These are phyloP conservation scores for Acacia melanoxylon DNA, from an alignment of 306 rosid species.

Conservation along the genomic window DNA sequence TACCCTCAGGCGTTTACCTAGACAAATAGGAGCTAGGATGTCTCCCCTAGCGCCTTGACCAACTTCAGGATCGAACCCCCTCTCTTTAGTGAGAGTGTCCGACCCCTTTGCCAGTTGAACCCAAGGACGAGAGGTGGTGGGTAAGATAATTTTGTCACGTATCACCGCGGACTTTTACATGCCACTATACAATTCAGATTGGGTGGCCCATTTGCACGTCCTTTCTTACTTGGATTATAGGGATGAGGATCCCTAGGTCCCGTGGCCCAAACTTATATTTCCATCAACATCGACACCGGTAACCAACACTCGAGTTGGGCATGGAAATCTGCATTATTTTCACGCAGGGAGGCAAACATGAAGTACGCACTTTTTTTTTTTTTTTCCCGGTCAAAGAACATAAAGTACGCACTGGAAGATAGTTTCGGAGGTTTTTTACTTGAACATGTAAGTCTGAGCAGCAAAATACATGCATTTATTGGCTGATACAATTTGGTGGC, in stretches of 20 bases:
- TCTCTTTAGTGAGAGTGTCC: too few relatives aligned
- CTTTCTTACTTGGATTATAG: not conserved
- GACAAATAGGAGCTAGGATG: too few relatives aligned
- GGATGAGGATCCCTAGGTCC: not conserved
- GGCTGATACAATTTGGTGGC: too few relatives aligned
- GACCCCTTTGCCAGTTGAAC: too few relatives aligned
- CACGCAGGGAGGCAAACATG: not conserved
- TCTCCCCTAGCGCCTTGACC: too few relatives aligned
- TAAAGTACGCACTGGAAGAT: not conserved
- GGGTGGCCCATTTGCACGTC: not conserved
- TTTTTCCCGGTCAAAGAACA: too few relatives aligned
- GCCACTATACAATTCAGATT: not conserved
- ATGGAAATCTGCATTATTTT: not conserved
- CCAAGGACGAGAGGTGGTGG: too few relatives aligned
- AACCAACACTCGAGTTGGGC: not conserved
- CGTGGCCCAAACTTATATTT: not conserved
- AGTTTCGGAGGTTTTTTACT: not conserved
- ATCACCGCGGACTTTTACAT: not conserved
- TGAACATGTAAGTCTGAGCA: not conserved
- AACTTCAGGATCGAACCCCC: too few relatives aligned
- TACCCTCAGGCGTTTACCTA: too few relatives aligned
- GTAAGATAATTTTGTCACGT: not conserved
- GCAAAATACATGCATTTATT: not conserved
- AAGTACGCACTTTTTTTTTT: too few relatives aligned
- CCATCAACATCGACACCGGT: not conserved